A percentile compares a stretch with the other conserved stretches of the same genome.
Evolutionary conservation across 805 yeast species (phyloP).

Genomic region (Yamadazyma sp.): DNA sequence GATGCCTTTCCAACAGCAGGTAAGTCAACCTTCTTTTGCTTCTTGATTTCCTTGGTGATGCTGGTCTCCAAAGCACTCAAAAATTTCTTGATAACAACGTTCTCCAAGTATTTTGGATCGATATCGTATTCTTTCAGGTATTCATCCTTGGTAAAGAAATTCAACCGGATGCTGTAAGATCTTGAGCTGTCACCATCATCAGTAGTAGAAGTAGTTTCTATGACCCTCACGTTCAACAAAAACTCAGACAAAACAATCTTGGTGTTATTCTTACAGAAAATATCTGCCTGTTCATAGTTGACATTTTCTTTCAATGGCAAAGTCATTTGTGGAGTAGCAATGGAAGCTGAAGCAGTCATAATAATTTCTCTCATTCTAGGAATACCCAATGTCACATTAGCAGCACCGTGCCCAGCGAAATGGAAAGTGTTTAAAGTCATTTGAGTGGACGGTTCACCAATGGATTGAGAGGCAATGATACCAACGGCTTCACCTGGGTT

Average conservation of each 20-base stretch:
- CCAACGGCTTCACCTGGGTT: slow-evolving; percentile 99
- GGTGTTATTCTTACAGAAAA: slow-evolving; percentile 88
- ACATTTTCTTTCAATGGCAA: slow-evolving; percentile 82
- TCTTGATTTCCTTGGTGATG: slow-evolving; percentile 77
- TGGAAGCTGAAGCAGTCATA: slow-evolving; percentile 96
- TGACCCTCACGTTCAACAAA: slow-evolving; percentile 77
- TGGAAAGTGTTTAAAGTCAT: slow-evolving; percentile 97
- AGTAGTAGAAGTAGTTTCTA: slow-evolving; percentile 79
- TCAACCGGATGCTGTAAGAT: slow-evolving; percentile 70
- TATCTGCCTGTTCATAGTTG: slow-evolving; percentile 81
- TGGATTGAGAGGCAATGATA: slow-evolving; percentile 95
- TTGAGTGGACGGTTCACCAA: slow-evolving; percentile 99
- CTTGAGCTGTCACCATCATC: slow-evolving; percentile 53
- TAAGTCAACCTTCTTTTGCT: slow-evolving; percentile 64
- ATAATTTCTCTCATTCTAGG: slow-evolving; percentile 99
- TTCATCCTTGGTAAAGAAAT: slow-evolving; percentile 73
- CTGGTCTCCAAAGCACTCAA: slow-evolving; percentile 68
- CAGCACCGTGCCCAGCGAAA: slow-evolving; percentile 99
- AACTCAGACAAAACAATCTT: slow-evolving; percentile 84
- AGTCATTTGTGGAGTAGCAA: slow-evolving; percentile 99
- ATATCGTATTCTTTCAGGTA: slow-evolving; percentile 89
- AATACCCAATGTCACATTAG: slow-evolving; percentile 97
- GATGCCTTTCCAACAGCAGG: slow-evolving; percentile 74
- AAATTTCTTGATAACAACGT: slow-evolving; percentile 63
- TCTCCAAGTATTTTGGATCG: slow-evolving; percentile 72